Evolutionary conservation across 805 yeast species (phyloP).

Genomic region (Wickerhamomyces sydowiorum): DNA sequence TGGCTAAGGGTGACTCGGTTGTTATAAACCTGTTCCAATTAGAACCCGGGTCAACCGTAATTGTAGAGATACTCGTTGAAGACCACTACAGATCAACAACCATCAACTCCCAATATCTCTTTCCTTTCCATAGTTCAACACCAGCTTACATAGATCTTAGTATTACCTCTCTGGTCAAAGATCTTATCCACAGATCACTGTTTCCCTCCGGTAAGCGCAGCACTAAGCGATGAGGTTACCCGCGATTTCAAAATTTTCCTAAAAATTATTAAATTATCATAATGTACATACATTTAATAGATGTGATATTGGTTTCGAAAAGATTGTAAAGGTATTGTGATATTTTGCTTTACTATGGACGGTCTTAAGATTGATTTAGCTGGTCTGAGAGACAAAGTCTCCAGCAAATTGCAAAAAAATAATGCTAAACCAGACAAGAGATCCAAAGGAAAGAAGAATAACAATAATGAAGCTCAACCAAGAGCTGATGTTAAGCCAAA

Average conservation of each 20-base stretch:
- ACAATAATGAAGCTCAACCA: constrained; percentile 9
- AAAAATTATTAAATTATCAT: constrained; percentile 7
- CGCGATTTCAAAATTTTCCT: not conserved
- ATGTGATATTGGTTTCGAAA: too few relatives aligned
- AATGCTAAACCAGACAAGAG: constrained; percentile 20
- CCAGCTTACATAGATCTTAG: too few relatives aligned
- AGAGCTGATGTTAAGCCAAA: too few relatives aligned
- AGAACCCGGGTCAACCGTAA: too few relatives aligned
- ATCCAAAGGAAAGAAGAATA: constrained; percentile 15
- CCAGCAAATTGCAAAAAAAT: constrained; percentile 38
- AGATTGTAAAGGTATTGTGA: not conserved
- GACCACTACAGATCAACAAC: too few relatives aligned
- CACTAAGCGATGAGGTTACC: constrained; percentile 12
- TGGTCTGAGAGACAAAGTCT: constrained; percentile 60
- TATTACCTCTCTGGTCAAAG: too few relatives aligned
- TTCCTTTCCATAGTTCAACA: too few relatives aligned
- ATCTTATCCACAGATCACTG: too few relatives aligned
- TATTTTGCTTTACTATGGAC: constrained; percentile 13
- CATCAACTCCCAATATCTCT: too few relatives aligned
- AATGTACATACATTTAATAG: not conserved
- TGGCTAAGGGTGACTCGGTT: not conserved
- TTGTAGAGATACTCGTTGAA: too few relatives aligned
- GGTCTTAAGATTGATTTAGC: constrained; percentile 28
- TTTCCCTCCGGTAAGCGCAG: too few relatives aligned
- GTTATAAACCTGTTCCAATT: too few relatives aligned